These are phyloP conservation scores for Phaffia tasmanica DNA, from an alignment of 768 basidiomycete species.

Conservation along the genomic window DNA sequence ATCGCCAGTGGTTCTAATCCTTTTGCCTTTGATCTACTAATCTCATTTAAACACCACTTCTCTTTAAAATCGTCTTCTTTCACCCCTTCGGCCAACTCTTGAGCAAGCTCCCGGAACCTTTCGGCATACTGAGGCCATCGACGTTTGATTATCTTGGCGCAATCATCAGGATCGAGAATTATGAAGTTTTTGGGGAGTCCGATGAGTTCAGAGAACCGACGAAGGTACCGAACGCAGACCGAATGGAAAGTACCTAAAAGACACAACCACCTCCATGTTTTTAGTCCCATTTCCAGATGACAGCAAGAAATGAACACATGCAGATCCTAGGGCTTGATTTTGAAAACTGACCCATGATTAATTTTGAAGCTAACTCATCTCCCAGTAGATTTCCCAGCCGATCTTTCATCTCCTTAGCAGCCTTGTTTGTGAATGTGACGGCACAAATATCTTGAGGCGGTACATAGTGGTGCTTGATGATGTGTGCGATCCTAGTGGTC, in stretches of 20 bases:
- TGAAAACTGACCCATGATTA: constrained; percentile 43
- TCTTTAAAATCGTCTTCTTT: constrained; percentile 48
- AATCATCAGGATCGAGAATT: constrained; percentile 69
- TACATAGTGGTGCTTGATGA: constrained; percentile 49
- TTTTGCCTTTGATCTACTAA: constrained; percentile 45
- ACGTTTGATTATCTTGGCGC: constrained; percentile 55
- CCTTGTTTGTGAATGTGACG: constrained; percentile 83
- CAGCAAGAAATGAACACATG: too few species aligned
- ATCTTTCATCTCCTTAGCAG: constrained; percentile 73
- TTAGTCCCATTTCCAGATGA: too few species aligned
- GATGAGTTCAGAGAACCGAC: constrained; percentile 52
- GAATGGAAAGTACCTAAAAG: constrained; percentile 70
- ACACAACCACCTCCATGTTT: too few species aligned
- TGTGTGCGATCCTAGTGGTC: constrained; percentile 56
- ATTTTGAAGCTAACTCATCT: constrained; percentile 44
- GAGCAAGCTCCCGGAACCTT: too few species aligned
- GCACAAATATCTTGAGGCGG: constrained; percentile 58
- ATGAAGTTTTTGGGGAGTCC: constrained; percentile 63
- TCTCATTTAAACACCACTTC: background rate
- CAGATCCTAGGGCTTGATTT: background rate
- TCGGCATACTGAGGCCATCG: too few species aligned
- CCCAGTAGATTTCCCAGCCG: constrained; percentile 61
- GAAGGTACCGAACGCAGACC: constrained; percentile 50
- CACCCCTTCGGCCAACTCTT: too few species aligned
- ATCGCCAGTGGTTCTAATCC: constrained; percentile 46